Evolutionary conservation across 441 rosid genomes (phyloP), one percentile per base, ranked within the genome.

Genomic region (Codiaeum variegatum): DNA sequence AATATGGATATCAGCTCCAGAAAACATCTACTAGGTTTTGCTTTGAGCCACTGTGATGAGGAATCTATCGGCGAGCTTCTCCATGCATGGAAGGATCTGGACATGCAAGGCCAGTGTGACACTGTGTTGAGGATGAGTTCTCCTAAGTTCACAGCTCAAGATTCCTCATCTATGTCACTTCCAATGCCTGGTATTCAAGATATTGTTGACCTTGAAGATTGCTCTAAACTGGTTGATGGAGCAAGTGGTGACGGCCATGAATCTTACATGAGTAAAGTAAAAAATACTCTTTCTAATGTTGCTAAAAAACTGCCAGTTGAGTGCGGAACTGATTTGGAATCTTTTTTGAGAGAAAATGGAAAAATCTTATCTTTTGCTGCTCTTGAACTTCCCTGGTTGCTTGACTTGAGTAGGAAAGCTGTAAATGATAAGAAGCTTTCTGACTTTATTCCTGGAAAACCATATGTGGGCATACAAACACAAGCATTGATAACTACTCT

Each of bases 51-150:
- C 78, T 96, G 97, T 76, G 98, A 96, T 72, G 93, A 88, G 77
- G 98, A 91, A 79, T 96, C 98, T 26, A 85, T 96, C 71, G 84
- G 91, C 19, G 99, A 96, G 89, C 82, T 96, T 82, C 89, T 96
- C 78, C 93, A 89, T 78, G 97, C 93, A 29, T 96, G 99, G 99
- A 96, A 93, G 82, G 98, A 93, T 80, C 87, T 96, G 72, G 99
- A 96, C 81, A 85, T 89, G 87, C 94, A 96, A 79, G 85, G 87
- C 67, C 97, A 90, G 75, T 86, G 94, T 77, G 94, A 91, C 84
- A 83, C 76, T 77, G 78, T 93, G 80, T 82, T 81, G 79, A 92
- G 89, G 75, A 83, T 85, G 28, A 77, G 79, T 79, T 78, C 83
- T 74, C 83, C 89, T 34, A 76, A 83, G 49, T 80, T 85, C 79